Base-by-base conservation (phyloP, 345 rosid genomes). In the Heritiera fomes region DNA sequence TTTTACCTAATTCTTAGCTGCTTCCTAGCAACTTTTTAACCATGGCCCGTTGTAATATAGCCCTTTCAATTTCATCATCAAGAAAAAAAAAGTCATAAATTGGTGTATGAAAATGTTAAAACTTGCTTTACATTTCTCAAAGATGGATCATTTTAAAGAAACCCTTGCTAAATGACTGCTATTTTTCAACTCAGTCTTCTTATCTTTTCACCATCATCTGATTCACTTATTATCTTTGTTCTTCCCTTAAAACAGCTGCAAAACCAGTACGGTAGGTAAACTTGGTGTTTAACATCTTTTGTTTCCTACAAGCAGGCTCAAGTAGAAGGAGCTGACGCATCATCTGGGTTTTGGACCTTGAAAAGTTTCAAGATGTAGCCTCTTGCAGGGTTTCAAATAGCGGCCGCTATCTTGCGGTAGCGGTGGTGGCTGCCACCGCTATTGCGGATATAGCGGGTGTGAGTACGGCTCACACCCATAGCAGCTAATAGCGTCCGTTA, bases 201-300 rank as follows among this genome's bases (percentile, higher is more conserved):
- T n/a, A 18, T 67, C 11, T 63, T 63, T 62, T 41, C 71, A 18
- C 23, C 41, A 0, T 18, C 14, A 9, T 66, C 50, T 18, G 49
- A 18, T 66, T 41, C 15, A 8, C 2, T 41, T 18, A 49, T 28
- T 13, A 30, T 47, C 6, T 14, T 11, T 41, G 11, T 18, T 41
- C 43, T 71, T 38, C 47, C 6, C 6, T 32, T 72, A 34, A 53
- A 70, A 34, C 63, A 72, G 76, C 49, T 53, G 63, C 76, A 53
- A 72, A 53, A 72, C 63, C 76, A 34, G 76, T 38, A 43, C 32
- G n/a, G 30, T 72, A 72, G 76, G 18, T 72, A 34, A 72, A 38
- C 32, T 17, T 72, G 76, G 63, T 34, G 63, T 41, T 18, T 17
- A 53, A 72, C 63, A 55, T 32, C 17, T 52, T 6, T 50, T 71